Base-by-base conservation (phyloP, 1,139 yeast genomes). In the Williopsis jadinii region DNA sequence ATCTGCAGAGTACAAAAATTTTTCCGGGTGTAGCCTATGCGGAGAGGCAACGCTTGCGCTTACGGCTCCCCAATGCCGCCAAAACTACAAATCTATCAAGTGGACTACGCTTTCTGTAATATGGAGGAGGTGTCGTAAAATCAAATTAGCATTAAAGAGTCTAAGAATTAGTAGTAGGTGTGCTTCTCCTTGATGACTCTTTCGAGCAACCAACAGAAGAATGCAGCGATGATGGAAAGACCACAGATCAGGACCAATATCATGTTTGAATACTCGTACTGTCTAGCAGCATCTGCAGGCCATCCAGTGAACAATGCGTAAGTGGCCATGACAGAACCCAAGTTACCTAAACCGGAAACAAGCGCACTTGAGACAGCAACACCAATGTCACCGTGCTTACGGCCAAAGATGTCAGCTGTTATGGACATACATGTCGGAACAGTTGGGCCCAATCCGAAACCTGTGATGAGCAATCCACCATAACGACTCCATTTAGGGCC, bases 341-440 rank as follows among this genome's bases (percentile, higher is more conserved):
- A 70, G 59, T 86, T 86, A 39, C 95, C 95, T 42, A 86, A 67
- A 1, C 95, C 95, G 49, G 88, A 79, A 9, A 86, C 92, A 36
- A 86, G 62, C 0, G 95, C 95, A 9, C 88, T 75, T 39, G 88
- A 75, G 13, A 83, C 88, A 3, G 95, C 95, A 42, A 80, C 70
- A 6, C 95, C 95, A 39, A 86, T 80, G 56, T 85, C 95, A 34
- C 95, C 95, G 54, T 87, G 83, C 38, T 75, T 68, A 5, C 73
- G 70, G 11, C 73, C 75, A 65, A 85, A 84, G 36, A 85, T 82
- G 54, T 84, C 92, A 0, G 92, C 81, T 0, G 90, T 67, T 85
- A 87, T 79, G 1, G 95, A 77, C 95, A 86, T 86, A 57, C 84
- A 75, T 38, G 84, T 85, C 29, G 95, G 95, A 24, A 85, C 95